Conservation (phyloP, 1,284 basidiomycete genomes). For the Xerocomus minutiporus region DNA sequence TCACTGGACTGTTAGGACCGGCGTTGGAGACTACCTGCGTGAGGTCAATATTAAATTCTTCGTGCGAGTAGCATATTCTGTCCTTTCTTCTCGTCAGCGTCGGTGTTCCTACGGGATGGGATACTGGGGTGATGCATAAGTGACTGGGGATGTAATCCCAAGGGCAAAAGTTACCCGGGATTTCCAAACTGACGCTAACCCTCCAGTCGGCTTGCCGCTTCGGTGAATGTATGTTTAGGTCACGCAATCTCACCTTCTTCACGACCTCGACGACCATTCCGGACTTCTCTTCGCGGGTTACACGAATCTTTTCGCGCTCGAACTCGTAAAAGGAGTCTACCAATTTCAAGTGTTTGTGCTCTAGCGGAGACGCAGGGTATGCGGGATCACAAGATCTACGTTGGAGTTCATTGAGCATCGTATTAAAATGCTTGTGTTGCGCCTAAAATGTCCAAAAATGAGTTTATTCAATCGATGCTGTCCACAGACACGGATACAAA, state of each 20-base stretch:
- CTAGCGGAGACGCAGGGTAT: constrained; percentile 55
- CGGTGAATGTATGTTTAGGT: constrained; percentile 86
- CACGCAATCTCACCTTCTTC: constrained; percentile 79
- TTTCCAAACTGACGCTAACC: constrained; percentile 86
- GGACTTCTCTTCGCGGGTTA: constrained; percentile 79
- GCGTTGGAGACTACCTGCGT: constrained; percentile 76
- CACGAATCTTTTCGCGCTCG: constrained; percentile 70
- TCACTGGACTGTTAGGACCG: constrained; percentile 46
- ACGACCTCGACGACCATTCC: constrained; percentile 63
- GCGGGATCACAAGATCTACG: constrained; percentile 42
- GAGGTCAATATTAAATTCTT: constrained; percentile 88
- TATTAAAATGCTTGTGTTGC: constrained; percentile 86
- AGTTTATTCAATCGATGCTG: not conserved
- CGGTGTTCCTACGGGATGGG: constrained; percentile 56
- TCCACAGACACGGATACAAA: constrained; percentile 41
- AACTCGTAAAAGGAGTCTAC: constrained; percentile 77
- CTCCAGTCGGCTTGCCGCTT: constrained; percentile 86
- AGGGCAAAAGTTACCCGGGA: constrained; percentile 48
- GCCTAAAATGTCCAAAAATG: constrained; percentile 41
- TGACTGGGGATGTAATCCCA: constrained; percentile 16
- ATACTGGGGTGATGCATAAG: constrained; percentile 37
- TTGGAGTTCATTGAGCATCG: constrained; percentile 76
- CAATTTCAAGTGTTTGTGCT: constrained; percentile 76
- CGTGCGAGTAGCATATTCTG: constrained; percentile 88
- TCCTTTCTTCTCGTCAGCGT: constrained; percentile 77